Percentiles rank a stretch among this genome's conserved stretches.
phyloP scores from a whole-genome alignment of 2,329 filamentous ascomycete genomes.

The Paecilomyces niveus region DNA sequence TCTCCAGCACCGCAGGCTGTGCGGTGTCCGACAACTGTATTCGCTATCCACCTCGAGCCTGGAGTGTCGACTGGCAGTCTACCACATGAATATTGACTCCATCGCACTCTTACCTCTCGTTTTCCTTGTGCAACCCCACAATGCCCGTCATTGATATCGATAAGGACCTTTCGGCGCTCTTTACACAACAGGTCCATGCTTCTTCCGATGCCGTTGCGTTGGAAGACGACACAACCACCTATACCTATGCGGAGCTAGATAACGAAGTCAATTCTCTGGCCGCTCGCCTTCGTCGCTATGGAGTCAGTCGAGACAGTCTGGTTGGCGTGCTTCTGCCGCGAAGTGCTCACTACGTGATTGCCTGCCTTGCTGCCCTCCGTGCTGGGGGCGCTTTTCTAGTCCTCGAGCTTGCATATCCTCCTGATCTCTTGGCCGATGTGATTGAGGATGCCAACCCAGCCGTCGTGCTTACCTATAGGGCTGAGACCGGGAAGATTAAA shows the following conservation, averaged over 20 bases:
- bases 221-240: slow-evolving; percentile 60
- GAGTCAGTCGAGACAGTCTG: slow-evolving; percentile 64
- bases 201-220: slow-evolving; percentile 65
- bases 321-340: slow-evolving; percentile 70
- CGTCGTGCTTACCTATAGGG: slow-evolving; percentile 61
- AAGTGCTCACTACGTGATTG: slow-evolving; percentile 72
- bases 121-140: slow-evolving; percentile 8
- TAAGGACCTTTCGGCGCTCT: slow-evolving; percentile 67
- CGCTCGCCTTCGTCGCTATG: slow-evolving; percentile 55
- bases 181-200: slow-evolving; percentile 58
- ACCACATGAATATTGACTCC: neutral
- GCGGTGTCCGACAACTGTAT: neutral
- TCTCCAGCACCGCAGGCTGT: neutral
- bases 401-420: slow-evolving; percentile 71
- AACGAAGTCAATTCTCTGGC: slow-evolving; percentile 59
- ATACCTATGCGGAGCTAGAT: slow-evolving; percentile 69
- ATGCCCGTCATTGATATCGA: slow-evolving; percentile 64
- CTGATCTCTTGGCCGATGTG: slow-evolving; percentile 66
- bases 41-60: neutral
- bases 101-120: neutral
- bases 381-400: slow-evolving; percentile 76
- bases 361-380: slow-evolving; percentile 68
- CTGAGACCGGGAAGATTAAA: slow-evolving; percentile 60
- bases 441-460: slow-evolving; percentile 66
- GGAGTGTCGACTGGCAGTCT: neutral